Evolutionary conservation across 345 rosid genomes (phyloP).

Genomic region (Lepidium sativum): DNA sequence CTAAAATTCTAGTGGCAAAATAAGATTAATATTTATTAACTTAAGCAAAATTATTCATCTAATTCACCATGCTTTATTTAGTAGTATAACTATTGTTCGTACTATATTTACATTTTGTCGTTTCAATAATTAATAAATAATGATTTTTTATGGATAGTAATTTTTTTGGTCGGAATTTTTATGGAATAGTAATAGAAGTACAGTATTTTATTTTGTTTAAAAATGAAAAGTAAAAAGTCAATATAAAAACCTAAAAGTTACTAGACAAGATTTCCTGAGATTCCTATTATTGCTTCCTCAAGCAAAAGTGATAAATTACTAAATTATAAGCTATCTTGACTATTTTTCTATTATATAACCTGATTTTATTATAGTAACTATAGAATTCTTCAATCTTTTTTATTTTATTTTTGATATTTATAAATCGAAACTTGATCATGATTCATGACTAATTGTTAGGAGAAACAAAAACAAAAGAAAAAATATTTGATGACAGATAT

Average conservation of each 20-base stretch:
- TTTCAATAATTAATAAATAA: not conserved
- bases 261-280: not conserved
- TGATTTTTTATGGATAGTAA: too few relatives aligned
- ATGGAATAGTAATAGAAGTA: too few relatives aligned
- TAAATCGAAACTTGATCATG: not conserved
- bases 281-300: not conserved
- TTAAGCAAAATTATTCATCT: too few relatives aligned
- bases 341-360: not conserved
- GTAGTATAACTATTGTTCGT: too few relatives aligned
- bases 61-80: too few relatives aligned
- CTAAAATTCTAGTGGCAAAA: too few relatives aligned
- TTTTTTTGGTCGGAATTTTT: too few relatives aligned
- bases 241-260: not conserved
- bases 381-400: not conserved
- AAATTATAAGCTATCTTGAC: not conserved
- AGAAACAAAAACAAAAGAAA: not conserved
- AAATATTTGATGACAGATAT: not conserved
- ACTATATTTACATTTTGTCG: too few relatives aligned
- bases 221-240: too few relatives aligned
- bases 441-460: not conserved
- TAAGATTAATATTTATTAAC: too few relatives aligned
- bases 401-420: too few relatives aligned
- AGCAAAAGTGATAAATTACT: not conserved
- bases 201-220: not conserved
- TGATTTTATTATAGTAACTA: not conserved